A percentile compares a stretch with the other conserved stretches of the same genome.
Evolutionary conservation across 495 filamentous ascomycete species (phyloP).

Genomic region (Penicillium odoratum): DNA sequence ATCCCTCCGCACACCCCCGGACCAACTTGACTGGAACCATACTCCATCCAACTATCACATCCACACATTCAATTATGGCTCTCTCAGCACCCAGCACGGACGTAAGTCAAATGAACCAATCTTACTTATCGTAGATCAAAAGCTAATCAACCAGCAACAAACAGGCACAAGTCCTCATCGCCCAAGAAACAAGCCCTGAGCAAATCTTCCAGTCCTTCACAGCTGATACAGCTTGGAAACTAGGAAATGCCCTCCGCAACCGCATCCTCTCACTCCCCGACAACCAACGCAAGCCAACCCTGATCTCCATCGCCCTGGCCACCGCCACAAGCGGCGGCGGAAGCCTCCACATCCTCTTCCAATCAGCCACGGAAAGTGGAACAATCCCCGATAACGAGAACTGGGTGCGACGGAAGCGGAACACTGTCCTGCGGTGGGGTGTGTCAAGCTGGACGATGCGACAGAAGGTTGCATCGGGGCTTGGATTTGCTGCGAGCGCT

Average conservation of each 20-base stretch:
- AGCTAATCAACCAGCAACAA: conserved; percentile 12
- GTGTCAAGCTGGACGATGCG: conserved; percentile 65
- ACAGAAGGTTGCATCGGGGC: conserved; percentile 48
- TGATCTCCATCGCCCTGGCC: conserved; percentile 64
- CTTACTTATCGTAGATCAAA: conserved; percentile 19
- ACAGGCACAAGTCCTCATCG: conserved; percentile 50
- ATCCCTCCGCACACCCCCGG: not conserved
- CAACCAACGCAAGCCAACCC: conserved; percentile 48
- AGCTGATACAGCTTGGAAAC: conserved; percentile 61
- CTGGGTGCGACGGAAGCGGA: conserved; percentile 62
- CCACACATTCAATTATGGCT: conserved; percentile 25
- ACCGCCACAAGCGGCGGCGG: conserved; percentile 39
- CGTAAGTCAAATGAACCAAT: conserved; percentile 21
- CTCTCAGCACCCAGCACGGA: conserved; percentile 40
- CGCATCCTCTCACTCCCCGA: conserved; percentile 56
- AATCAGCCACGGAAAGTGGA: conserved; percentile 55
- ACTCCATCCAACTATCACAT: not conserved
- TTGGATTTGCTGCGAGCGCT: conserved; percentile 15
- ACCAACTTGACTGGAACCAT: not conserved
- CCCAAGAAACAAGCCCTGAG: conserved; percentile 47
- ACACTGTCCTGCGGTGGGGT: conserved; percentile 70
- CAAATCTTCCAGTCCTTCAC: conserved; percentile 65
- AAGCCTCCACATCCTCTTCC: conserved; percentile 58
- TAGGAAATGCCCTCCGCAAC: conserved; percentile 62
- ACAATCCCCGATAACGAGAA: conserved; percentile 62